A percentile compares a stretch with the other conserved stretches of the same genome.
Conservation (phyloP, 495 filamentous ascomycete species). For the Monascus purpureus region DNA sequence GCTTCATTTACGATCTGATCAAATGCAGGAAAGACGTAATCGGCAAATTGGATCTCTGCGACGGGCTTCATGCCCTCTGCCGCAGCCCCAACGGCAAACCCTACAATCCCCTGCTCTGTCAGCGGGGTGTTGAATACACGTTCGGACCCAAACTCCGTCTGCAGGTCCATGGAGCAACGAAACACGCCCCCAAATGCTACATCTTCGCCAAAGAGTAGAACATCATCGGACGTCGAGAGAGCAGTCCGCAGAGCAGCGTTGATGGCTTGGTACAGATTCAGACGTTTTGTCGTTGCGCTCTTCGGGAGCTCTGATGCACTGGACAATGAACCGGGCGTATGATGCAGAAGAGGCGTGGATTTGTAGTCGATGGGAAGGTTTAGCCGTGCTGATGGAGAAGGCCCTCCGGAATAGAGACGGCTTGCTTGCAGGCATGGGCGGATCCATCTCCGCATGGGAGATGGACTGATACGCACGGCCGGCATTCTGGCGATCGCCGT, state of each 20-base stretch:
- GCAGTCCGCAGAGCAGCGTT: conserved; percentile 77
- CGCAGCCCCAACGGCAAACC: conserved; percentile 82
- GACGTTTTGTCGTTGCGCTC: conserved; percentile 56
- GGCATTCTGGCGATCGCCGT: no score
- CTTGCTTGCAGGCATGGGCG: conserved; percentile 4
- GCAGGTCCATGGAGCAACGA: conserved; percentile 82
- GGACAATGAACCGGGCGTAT: conserved; percentile 57
- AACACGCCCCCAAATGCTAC: conserved; percentile 96
- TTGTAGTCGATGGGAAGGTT: conserved; percentile 87
- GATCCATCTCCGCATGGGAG: conserved; percentile 6
- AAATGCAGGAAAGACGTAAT: conserved; percentile 94
- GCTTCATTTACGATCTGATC: conserved; percentile 97
- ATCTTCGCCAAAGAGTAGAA: conserved; percentile 90
- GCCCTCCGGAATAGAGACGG: conserved; percentile 14
- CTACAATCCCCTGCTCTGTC: conserved; percentile 86
- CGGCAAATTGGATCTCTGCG: conserved; percentile 95
- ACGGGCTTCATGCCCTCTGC: conserved; percentile 87
- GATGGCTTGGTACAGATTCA: conserved; percentile 88
- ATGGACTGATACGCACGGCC: no score
- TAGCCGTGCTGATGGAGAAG: conserved; percentile 41
- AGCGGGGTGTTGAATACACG: conserved; percentile 95
- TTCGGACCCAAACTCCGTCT: conserved; percentile 71
- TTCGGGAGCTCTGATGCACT: conserved; percentile 48
- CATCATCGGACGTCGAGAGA: conserved; percentile 69
- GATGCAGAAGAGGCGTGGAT: conserved; percentile 65